These are phyloP conservation scores for Ceratobasidium theobromae DNA, from an alignment of 1,284 basidiomycete genomes.

Conservation along the genomic window DNA sequence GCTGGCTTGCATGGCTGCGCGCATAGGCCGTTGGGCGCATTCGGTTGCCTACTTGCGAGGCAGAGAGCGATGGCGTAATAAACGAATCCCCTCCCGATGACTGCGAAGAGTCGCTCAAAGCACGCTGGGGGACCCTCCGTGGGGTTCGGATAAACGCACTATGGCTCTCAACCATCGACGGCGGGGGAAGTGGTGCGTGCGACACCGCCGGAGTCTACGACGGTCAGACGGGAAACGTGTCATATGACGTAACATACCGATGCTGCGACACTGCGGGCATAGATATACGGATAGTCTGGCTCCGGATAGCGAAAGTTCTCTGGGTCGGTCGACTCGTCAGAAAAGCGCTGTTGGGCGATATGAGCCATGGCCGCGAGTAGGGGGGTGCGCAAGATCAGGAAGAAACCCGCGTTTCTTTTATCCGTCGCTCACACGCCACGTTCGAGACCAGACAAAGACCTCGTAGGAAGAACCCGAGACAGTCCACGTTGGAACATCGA, in stretches of 20 bases:
- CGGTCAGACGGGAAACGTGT: constrained; percentile 7
- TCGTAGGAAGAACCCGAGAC: constrained; percentile 23
- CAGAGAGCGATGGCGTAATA: constrained; percentile 12
- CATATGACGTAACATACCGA: constrained; percentile 21
- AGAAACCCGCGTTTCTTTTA: constrained; percentile 4
- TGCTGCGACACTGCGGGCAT: constrained; percentile 1
- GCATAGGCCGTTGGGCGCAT: neutral
- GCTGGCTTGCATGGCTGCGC: neutral
- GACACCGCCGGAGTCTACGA: constrained; percentile 4
- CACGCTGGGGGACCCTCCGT: neutral
- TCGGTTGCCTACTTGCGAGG: constrained; percentile 3
- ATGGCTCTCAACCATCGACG: neutral
- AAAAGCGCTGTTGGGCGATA: neutral
- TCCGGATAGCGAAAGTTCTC: constrained; percentile 11
- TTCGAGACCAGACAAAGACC: constrained; percentile 28
- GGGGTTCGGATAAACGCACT: neutral
- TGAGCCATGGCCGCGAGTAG: neutral
- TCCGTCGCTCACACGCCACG: neutral
- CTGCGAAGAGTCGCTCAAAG: constrained; percentile 13
- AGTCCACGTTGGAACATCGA: constrained; percentile 28
- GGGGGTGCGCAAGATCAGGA: neutral
- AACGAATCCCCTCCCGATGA: constrained; percentile 8
- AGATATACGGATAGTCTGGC: constrained; percentile 22
- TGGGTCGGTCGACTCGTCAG: neutral
- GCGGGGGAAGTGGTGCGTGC: constrained; percentile 12